Conservation (phyloP, 352 stramenopile genomes). For the Phytophthora citrophthora region DNA sequence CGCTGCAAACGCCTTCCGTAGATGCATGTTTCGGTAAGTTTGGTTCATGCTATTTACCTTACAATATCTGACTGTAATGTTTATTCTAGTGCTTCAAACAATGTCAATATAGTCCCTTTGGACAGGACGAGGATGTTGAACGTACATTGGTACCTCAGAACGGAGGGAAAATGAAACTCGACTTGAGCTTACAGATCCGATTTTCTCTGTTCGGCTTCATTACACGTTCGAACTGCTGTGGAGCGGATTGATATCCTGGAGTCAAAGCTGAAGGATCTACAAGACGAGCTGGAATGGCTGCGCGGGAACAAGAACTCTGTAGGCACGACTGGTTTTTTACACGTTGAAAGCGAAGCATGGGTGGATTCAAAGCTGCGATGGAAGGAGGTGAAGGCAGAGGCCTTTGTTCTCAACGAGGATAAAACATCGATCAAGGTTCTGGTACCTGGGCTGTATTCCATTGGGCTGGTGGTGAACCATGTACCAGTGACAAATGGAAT, state of each 20-base stretch:
- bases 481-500: not conserved
- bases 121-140: not conserved
- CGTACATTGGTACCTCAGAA: slow-evolving; percentile 4
- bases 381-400: not conserved
- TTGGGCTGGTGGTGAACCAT: not conserved
- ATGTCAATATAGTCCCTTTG: too few relatives aligned
- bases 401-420: not conserved
- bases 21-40: slow-evolving; percentile 1
- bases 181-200: slow-evolving; percentile 17
- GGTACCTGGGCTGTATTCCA: not conserved
- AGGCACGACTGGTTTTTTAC: not conserved
- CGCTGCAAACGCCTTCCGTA: not conserved
- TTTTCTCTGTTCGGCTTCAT: slow-evolving; percentile 1
- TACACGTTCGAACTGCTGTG: not conserved
- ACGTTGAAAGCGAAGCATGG: not conserved
- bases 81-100: too few relatives aligned
- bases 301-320: not conserved
- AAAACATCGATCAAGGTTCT: not conserved
- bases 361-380: not conserved
- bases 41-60: too few relatives aligned
- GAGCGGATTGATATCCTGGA: not conserved
- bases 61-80: too few relatives aligned
- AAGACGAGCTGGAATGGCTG: slow-evolving; percentile 11
- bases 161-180: slow-evolving; percentile 2
- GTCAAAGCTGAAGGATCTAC: slow-evolving; percentile 9